A percentile compares a stretch with the other conserved stretches of the same genome.
Conservation (phyloP, 345 rosid species). For the Gossypium turneri region DNA sequence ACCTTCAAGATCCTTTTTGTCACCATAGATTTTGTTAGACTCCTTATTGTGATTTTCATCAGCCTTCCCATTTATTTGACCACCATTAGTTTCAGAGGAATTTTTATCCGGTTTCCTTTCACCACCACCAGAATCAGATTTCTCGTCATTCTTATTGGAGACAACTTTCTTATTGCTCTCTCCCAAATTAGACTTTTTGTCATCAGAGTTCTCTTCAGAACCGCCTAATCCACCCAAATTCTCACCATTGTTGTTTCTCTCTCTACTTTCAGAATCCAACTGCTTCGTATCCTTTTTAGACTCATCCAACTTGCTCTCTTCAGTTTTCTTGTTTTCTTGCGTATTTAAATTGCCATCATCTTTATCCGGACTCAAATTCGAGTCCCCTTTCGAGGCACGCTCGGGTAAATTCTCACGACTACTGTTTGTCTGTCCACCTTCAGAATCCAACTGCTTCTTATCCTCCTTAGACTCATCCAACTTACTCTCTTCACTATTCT, state of each 20-base stretch:
- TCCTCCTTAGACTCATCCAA: slow-evolving; percentile 37
- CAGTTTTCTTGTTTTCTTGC: slow-evolving; percentile 33
- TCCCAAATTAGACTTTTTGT: slow-evolving; percentile 32
- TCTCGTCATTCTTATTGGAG: slow-evolving; percentile 25
- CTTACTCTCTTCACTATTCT: slow-evolving; percentile 15
- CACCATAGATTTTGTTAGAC: slow-evolving; percentile 30
- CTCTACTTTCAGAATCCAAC: slow-evolving; percentile 19
- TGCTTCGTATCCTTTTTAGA: slow-evolving; percentile 32
- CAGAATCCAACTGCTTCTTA: slow-evolving; percentile 30
- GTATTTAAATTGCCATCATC: slow-evolving; percentile 26
- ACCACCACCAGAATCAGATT: slow-evolving; percentile 27
- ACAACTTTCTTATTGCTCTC: slow-evolving; percentile 35
- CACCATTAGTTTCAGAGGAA: slow-evolving; percentile 27
- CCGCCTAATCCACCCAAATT: slow-evolving; percentile 38
- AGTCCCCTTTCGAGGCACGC: too few species aligned
- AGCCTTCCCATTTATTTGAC: slow-evolving; percentile 40
- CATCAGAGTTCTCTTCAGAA: slow-evolving; percentile 10
- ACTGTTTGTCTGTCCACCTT: slow-evolving; percentile 26
- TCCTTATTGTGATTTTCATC: slow-evolving; percentile 36
- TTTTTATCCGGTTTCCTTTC: slow-evolving; percentile 30
- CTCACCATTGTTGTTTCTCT: slow-evolving; percentile 35
- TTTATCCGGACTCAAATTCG: slow-evolving; percentile 14
- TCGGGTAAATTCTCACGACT: slow-evolving; percentile 22
- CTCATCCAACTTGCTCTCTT: slow-evolving; percentile 25
- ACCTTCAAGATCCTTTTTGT: slow-evolving; percentile 13